These are phyloP conservation scores for Ustilago tritici DNA, from an alignment of 1,284 basidiomycete species.

Conservation along the genomic window DNA sequence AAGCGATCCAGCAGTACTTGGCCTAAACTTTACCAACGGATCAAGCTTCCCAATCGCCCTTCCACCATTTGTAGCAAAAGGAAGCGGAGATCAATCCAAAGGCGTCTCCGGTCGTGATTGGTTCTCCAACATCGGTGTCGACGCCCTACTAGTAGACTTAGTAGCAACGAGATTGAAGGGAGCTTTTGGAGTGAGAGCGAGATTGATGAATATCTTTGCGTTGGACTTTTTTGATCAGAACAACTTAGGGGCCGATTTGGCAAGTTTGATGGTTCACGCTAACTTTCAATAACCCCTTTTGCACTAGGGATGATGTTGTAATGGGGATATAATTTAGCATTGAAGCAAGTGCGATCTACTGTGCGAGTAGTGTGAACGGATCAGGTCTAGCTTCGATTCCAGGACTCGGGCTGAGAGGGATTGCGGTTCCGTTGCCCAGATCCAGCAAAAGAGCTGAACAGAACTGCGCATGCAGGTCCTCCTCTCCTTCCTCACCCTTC, in stretches of 20 bases:
- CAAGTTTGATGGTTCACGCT: constrained; percentile 44
- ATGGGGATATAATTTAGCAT: background rate
- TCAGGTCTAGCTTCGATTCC: constrained; percentile 5
- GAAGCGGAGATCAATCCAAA: constrained; percentile 28
- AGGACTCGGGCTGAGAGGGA: constrained; percentile 28
- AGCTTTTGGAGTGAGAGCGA: background rate
- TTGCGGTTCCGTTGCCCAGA: constrained; percentile 33
- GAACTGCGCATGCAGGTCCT: constrained; percentile 33
- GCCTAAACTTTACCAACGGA: constrained; percentile 50
- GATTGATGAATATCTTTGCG: constrained; percentile 45
- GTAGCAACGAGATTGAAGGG: constrained; percentile 23
- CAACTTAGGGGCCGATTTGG: constrained; percentile 29
- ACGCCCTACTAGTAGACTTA: constrained; percentile 34
- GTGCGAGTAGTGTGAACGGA: constrained; percentile 21
- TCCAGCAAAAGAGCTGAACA: constrained; percentile 36
- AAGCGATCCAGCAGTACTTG: constrained; percentile 7
- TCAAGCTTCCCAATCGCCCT: constrained; percentile 45
- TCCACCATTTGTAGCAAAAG: constrained; percentile 51
- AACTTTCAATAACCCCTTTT: constrained; percentile 42
- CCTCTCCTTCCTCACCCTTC: constrained; percentile 5
- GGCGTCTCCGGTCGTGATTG: constrained; percentile 12
- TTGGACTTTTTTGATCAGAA: constrained; percentile 56
- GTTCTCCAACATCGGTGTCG: constrained; percentile 31
- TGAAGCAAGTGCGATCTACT: constrained; percentile 8
- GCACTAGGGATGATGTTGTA: background rate